phyloP scores from a whole-genome alignment of 1,284 basidiomycete species.

The Binderoboletus segoi region DNA sequence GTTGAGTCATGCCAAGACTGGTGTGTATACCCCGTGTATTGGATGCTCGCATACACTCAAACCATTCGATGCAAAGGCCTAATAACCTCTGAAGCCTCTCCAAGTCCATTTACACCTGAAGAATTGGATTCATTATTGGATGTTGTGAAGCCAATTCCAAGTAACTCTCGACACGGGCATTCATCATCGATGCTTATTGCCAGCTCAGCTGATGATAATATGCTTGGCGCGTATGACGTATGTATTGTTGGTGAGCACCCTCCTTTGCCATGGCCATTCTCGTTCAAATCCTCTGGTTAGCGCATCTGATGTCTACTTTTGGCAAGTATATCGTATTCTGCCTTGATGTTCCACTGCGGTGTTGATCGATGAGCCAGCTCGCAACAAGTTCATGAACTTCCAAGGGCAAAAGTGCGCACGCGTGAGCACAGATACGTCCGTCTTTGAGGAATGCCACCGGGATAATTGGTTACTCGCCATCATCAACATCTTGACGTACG shows the following conservation, averaged over 20 bases:
- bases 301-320: neutral
- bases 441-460: neutral
- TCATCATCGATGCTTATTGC: neutral
- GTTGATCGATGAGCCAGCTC: neutral
- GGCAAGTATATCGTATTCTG: neutral
- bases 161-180: neutral
- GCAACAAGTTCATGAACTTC: neutral
- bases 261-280: neutral
- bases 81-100: neutral
- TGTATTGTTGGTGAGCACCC: neutral
- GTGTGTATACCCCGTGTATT: neutral
- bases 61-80: neutral
- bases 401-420: neutral
- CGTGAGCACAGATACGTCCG: neutral
- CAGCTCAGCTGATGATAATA: neutral
- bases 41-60: neutral
- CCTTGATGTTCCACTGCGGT: neutral
- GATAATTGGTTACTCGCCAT: neutral
- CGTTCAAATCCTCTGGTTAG: neutral
- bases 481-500: neutral
- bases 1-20: neutral
- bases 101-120: neutral
- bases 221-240: neutral
- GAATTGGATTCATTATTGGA: neutral
- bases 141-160: neutral